A percentile compares a stretch with the other conserved stretches of the same genome.
These are phyloP conservation scores for Spergularia marina DNA, from an alignment of 148 eudicot genomes.

Conservation along the genomic window DNA sequence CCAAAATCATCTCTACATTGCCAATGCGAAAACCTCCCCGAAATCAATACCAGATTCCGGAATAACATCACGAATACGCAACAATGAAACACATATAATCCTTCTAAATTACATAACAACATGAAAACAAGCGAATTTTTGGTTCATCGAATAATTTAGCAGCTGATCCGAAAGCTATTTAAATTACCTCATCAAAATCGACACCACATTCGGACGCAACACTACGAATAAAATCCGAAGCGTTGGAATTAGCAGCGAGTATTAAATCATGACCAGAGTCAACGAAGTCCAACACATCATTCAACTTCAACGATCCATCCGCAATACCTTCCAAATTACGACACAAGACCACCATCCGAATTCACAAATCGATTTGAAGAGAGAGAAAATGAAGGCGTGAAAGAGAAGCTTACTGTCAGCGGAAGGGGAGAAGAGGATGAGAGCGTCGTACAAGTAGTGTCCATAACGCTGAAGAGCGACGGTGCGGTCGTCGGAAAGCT, in stretches of 20 bases:
- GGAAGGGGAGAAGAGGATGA: conserved; percentile 44
- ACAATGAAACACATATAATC: neutral
- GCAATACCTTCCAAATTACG: conserved; percentile 31
- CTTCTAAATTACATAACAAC: neutral
- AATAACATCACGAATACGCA: conserved; percentile 24
- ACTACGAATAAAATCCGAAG: conserved; percentile 61
- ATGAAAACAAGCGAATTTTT: neutral
- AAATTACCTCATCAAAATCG: conserved; percentile 60
- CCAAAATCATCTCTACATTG: conserved; percentile 18
- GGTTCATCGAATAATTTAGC: neutral
- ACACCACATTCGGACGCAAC: conserved; percentile 65
- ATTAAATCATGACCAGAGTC: conserved; percentile 71
- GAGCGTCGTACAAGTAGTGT: conserved; percentile 48
- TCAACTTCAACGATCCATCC: conserved; percentile 48
- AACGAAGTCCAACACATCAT: conserved; percentile 58
- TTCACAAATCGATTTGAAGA: neutral
- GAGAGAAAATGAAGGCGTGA: too few species aligned
- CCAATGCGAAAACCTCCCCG: conserved; percentile 35
- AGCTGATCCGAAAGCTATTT: neutral
- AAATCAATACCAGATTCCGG: conserved; percentile 51
- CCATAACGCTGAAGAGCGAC: conserved; percentile 52
- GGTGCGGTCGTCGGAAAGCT: conserved; percentile 50
- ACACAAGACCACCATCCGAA: neutral
- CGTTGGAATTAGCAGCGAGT: conserved; percentile 54
- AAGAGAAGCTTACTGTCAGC: conserved; percentile 38